Conservation (phyloP, 2,329 filamentous ascomycete genomes). For the Aspergillus fischeri region DNA sequence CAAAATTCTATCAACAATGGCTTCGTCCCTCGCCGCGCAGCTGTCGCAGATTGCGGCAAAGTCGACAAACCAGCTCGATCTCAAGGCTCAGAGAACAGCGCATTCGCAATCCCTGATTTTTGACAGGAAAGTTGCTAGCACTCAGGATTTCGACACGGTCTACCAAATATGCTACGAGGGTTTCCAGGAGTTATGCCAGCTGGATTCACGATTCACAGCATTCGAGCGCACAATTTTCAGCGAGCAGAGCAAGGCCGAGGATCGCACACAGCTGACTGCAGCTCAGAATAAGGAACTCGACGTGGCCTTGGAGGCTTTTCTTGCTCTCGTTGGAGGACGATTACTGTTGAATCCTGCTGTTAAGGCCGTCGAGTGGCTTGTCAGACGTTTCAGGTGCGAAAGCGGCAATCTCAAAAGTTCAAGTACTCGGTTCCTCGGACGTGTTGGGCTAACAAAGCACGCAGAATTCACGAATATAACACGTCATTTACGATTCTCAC, state of each 20-base stretch:
- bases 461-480: constrained; percentile 86
- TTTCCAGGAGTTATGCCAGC: constrained; percentile 82
- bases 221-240: constrained; percentile 83
- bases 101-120: constrained; percentile 96
- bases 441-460: constrained; percentile 11
- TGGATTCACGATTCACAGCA: constrained; percentile 72
- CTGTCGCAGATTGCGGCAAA: constrained; percentile 86
- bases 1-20: constrained; percentile 52
- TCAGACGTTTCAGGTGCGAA: constrained; percentile 77
- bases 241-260: constrained; percentile 85
- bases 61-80: constrained; percentile 84
- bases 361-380: constrained; percentile 91
- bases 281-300: constrained; percentile 80
- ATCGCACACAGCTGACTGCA: constrained; percentile 77
- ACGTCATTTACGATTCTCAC: constrained; percentile 72
- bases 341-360: constrained; percentile 81
- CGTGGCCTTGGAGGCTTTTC: constrained; percentile 71
- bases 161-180: constrained; percentile 84
- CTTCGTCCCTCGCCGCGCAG: constrained; percentile 85
- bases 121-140: constrained; percentile 75
- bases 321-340: constrained; percentile 72
- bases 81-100: constrained; percentile 86
- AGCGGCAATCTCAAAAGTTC: not conserved
- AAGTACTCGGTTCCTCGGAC: not conserved
- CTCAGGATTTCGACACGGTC: constrained; percentile 85